Percentiles rank a stretch among this genome's conserved stretches.
Evolutionary conservation across 176 grass and related monocot genomes (phyloP).

Genomic region (Hsuehochloa calcarea): DNA sequence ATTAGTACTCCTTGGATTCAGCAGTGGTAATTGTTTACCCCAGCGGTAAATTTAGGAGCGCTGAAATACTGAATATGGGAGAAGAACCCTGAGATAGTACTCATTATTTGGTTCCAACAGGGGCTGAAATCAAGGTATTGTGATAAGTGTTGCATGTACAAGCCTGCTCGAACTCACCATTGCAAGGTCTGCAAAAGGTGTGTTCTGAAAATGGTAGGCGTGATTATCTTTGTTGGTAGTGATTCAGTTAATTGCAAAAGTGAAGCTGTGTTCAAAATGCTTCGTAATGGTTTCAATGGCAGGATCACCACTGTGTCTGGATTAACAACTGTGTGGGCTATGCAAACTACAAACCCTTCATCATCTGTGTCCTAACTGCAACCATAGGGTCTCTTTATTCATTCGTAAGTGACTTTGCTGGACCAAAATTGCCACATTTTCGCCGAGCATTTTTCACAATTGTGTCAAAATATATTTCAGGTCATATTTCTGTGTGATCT

Average conservation of each 20-base stretch:
- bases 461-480: constrained; percentile 28
- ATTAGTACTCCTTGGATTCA: neutral
- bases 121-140: constrained; percentile 73
- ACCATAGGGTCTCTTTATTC: constrained; percentile 83
- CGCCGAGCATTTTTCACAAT: neutral
- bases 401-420: constrained; percentile 36
- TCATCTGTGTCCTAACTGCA: constrained; percentile 83
- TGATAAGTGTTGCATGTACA: constrained; percentile 78
- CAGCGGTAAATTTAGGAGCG: neutral
- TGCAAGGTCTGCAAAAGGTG: constrained; percentile 91
- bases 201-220: constrained; percentile 93
- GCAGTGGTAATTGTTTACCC: neutral
- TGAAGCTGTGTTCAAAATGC: neutral
- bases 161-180: constrained; percentile 81
- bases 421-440: neutral
- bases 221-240: neutral
- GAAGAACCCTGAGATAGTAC: neutral
- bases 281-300: constrained; percentile 16
- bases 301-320: constrained; percentile 99
- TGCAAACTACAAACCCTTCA: constrained; percentile 82
- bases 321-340: constrained; percentile 98
- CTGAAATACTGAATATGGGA: neutral
- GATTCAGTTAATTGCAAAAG: constrained; percentile 12
- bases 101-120: constrained; percentile 39
- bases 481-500: constrained; percentile 70